phyloP scores from a whole-genome alignment of 768 basidiomycete genomes.

The Leccinum obscurum region DNA sequence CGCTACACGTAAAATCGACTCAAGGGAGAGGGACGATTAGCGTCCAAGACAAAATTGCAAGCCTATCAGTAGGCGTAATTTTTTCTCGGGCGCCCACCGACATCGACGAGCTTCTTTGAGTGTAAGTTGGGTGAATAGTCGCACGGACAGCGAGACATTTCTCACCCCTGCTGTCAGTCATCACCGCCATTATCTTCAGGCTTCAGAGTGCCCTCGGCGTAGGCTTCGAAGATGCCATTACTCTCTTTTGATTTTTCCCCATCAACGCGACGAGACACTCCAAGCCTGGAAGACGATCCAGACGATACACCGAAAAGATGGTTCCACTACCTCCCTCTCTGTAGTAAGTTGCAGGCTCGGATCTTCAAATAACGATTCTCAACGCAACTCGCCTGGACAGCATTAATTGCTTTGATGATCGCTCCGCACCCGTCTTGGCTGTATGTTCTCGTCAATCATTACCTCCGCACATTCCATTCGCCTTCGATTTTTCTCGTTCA shows the following conservation, averaged over 20 bases:
- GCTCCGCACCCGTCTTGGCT: constrained; percentile 76
- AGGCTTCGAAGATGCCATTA: constrained; percentile 24
- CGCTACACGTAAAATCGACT: not conserved
- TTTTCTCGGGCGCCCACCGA: not conserved
- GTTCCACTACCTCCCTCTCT: constrained; percentile 60
- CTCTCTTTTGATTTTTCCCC: constrained; percentile 30
- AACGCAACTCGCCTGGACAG: constrained; percentile 29
- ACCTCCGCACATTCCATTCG: constrained; percentile 54
- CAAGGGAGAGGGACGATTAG: not conserved
- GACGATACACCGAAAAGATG: constrained; percentile 46
- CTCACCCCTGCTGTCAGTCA: not conserved
- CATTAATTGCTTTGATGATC: constrained; percentile 55
- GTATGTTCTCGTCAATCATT: constrained; percentile 64
- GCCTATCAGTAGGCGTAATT: not conserved
- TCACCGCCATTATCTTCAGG: not conserved
- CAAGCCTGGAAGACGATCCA: constrained; percentile 29
- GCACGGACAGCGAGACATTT: not conserved
- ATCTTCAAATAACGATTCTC: not conserved
- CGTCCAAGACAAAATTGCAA: not conserved
- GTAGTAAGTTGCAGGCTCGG: constrained; percentile 39
- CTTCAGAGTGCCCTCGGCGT: not conserved
- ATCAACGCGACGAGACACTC: constrained; percentile 15
- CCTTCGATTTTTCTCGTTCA: constrained; percentile 52
- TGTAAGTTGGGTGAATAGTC: not conserved
- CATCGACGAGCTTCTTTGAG: not conserved